phyloP scores from a whole-genome alignment of 1,284 basidiomycete species.

The Dichomitus squalens region DNA sequence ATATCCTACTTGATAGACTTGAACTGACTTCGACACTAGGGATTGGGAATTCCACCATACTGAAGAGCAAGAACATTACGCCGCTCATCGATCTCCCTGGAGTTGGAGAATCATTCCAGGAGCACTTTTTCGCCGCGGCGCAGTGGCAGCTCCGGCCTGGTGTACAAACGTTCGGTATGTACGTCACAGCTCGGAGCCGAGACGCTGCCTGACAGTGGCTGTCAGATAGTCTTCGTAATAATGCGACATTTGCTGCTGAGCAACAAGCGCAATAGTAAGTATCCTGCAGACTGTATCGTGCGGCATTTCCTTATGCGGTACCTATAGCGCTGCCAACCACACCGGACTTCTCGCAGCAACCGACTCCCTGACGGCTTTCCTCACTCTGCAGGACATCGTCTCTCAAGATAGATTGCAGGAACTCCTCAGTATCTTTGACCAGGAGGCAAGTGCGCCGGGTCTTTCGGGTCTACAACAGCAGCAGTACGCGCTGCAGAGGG shows the following conservation, averaged over 20 bases:
- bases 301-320: neutral
- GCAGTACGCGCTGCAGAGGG: neutral
- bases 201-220: no score
- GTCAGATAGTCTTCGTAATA: constrained; percentile 1
- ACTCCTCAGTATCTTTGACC: neutral
- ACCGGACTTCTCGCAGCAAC: neutral
- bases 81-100: constrained; percentile 23
- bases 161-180: constrained; percentile 2
- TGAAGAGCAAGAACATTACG: constrained; percentile 15
- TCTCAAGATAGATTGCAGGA: neutral
- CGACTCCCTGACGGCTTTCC: neutral
- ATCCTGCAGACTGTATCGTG: neutral
- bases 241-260: neutral
- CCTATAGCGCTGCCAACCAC: neutral
- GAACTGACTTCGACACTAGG: neutral
- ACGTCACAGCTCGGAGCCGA: no score
- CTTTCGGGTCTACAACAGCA: neutral
- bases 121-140: constrained; percentile 26
- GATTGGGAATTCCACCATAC: constrained; percentile 22
- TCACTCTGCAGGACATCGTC: neutral
- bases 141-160: neutral
- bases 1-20: neutral
- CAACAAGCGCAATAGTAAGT: neutral
- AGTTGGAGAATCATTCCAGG: constrained; percentile 27
- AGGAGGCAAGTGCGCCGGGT: neutral